Conservation (phyloP, 1,139 yeast species). For the Zygosaccharomyces pseudobailii region DNA sequence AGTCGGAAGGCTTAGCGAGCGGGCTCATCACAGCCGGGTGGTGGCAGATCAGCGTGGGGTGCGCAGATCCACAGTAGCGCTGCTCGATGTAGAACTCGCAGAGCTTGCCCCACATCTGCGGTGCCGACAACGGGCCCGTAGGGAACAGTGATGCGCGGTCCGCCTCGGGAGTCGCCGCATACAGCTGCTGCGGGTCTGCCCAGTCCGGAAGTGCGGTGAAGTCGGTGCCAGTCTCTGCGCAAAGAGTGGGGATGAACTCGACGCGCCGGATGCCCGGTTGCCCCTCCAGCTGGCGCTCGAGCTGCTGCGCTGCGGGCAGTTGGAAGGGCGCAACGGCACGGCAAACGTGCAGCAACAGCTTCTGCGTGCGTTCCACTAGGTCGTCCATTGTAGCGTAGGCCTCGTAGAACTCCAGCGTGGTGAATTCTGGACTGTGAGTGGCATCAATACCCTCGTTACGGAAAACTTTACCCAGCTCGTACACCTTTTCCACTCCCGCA, state of each 20-base stretch:
- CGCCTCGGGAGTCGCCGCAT: conserved; percentile 22
- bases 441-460: conserved; percentile 93
- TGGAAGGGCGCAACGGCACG: conserved; percentile 2
- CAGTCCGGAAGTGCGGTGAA: conserved; percentile 38
- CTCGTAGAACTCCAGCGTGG: conserved; percentile 95
- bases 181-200: conserved; percentile 37
- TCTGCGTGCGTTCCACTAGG: conserved; percentile 63
- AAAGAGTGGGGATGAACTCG: conserved; percentile 60
- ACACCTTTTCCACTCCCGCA: conserved; percentile 79
- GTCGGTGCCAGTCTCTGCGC: conserved; percentile 37
- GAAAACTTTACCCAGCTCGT: conserved; percentile 80
- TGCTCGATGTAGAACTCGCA: conserved; percentile 57
- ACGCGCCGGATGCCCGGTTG: conserved; percentile 36
- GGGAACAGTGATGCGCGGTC: conserved; percentile 3
- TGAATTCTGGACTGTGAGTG: conserved; percentile 98
- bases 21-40: conserved; percentile 89
- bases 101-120: conserved; percentile 59
- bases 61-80: conserved; percentile 42
- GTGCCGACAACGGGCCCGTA: conserved; percentile 36
- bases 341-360: conserved; percentile 38
- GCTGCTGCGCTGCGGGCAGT: conserved; percentile 12
- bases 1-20: conserved; percentile 52
- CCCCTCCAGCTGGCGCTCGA: conserved; percentile 42
- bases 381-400: conserved; percentile 93
- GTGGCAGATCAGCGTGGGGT: conserved; percentile 72